Evolutionary conservation across 2,329 filamentous ascomycete genomes (phyloP), one percentile per base, ranked within the genome.

Genomic region (Decorospora gaudefroyi): DNA sequence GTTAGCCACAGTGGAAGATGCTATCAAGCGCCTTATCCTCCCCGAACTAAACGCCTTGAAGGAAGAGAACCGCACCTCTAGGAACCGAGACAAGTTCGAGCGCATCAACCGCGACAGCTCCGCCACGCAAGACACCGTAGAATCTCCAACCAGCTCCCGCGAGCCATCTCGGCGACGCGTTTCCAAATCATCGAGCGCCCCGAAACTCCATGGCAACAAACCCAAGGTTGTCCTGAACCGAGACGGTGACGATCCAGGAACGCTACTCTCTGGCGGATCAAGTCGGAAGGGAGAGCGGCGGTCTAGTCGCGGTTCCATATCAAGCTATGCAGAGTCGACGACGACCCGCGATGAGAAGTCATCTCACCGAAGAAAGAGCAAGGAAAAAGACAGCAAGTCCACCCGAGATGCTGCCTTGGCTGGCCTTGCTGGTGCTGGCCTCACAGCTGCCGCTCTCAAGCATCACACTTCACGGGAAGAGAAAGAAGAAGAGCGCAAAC

Each of bases 21-120:
- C 90, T 10, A 95, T 96, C 62, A 85, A 90, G 51, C 82, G 90
- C 34, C 78, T 96, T 35, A 95, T 96, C 39, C 74, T 99, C 2
- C 93, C 93, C 0, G 92, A 99, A 70, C 78, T 99, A 30, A 92
- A 90, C 59, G 89, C 90, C 7, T 76, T 99, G 41, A 96, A 96
- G 70, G 84, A 91, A 60, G 90, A 96, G 64, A 88, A 92, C 67
- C 91, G 88, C 68, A 86, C 86, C 53, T 83, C 86, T 51, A 80
- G 86, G 53, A 86, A 83, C 59, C 82, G 82, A 8, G 82, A 82
- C 42, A 85, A 84, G 45, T 91, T 88, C 21, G 81, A 86, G 19
- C 77, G 77, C 41, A 81, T 84, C 76, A 63, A 65, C 18, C 61
- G 62, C 7, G 63, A 68, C 19, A 69, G 62, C 37, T 51, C 47